These are phyloP conservation scores for Leptographium wingfieldii DNA, from an alignment of 2,329 filamentous ascomycete species.

Conservation along the genomic window DNA sequence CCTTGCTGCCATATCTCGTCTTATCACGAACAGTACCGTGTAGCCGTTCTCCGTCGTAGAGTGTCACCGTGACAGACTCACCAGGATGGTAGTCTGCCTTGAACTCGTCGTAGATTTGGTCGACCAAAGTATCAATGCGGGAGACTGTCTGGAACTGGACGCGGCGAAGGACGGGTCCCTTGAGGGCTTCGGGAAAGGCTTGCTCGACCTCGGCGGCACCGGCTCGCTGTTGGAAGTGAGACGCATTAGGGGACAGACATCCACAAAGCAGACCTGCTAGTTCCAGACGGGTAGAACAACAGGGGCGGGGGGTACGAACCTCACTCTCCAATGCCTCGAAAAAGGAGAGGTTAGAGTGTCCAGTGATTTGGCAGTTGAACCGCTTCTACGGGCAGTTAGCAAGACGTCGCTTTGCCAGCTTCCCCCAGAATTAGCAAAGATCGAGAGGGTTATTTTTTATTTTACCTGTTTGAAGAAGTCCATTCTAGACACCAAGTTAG, in stretches of 20 bases:
- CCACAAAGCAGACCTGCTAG: slow-evolving; percentile 5
- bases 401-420: neutral
- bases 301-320: slow-evolving; percentile 39
- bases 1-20: slow-evolving; percentile 55
- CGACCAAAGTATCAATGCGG: slow-evolving; percentile 71
- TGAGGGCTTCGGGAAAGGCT: slow-evolving; percentile 80
- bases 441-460: neutral
- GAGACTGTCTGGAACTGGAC: slow-evolving; percentile 86
- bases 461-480: slow-evolving; percentile 83
- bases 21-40: slow-evolving; percentile 76
- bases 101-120: slow-evolving; percentile 63
- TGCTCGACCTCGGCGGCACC: slow-evolving; percentile 84
- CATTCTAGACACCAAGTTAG: slow-evolving; percentile 45
- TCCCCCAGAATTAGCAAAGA: neutral
- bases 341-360: slow-evolving; percentile 80
- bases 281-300: neutral
- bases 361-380: slow-evolving; percentile 94
- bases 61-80: slow-evolving; percentile 64
- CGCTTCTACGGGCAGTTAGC: slow-evolving; percentile 44
- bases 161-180: slow-evolving; percentile 77
- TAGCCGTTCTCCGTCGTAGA: slow-evolving; percentile 54
- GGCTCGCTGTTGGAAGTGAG: slow-evolving; percentile 39
- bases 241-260: neutral
- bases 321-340: slow-evolving; percentile 89
- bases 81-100: slow-evolving; percentile 85